Conservation (phyloP, 805 yeast species). For the Barnettozyma californica region DNA sequence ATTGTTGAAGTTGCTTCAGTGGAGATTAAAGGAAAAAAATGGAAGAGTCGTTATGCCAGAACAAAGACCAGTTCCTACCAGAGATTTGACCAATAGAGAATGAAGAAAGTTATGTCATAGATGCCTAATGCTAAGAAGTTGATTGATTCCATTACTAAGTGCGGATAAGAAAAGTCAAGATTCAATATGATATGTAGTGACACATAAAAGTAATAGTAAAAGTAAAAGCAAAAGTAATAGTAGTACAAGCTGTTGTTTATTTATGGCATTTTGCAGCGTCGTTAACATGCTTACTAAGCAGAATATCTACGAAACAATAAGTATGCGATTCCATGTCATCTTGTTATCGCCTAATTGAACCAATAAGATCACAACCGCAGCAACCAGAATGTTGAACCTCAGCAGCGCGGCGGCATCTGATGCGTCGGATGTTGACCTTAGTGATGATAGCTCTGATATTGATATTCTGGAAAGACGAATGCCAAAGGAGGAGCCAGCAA, state of each 20-base stretch:
- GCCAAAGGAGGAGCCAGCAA: background rate
- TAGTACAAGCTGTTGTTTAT: too few species aligned
- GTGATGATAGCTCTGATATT: background rate
- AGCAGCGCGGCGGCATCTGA: background rate
- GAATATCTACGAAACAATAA: too few species aligned
- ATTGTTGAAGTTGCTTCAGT: slow-evolving; percentile 57
- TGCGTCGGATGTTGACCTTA: background rate
- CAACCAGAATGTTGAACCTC: background rate
- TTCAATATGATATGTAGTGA: too few species aligned
- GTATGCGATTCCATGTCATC: too few species aligned
- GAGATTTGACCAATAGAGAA: slow-evolving; percentile 3
- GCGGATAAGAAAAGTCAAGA: too few species aligned
- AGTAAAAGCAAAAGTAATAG: too few species aligned
- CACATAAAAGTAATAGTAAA: too few species aligned
- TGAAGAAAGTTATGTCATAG: background rate
- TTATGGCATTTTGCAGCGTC: too few species aligned
- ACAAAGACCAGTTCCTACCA: slow-evolving; percentile 29
- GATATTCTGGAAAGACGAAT: background rate
- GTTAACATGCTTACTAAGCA: too few species aligned
- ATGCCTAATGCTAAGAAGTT: background rate
- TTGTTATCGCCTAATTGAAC: too few species aligned
- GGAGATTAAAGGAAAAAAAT: slow-evolving; percentile 49
- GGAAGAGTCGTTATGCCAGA: slow-evolving; percentile 44
- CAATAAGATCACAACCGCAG: background rate
- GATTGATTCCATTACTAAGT: background rate